phyloP scores from a whole-genome alignment of 2,329 filamentous ascomycete genomes.

The Coleophoma cylindrospora region DNA sequence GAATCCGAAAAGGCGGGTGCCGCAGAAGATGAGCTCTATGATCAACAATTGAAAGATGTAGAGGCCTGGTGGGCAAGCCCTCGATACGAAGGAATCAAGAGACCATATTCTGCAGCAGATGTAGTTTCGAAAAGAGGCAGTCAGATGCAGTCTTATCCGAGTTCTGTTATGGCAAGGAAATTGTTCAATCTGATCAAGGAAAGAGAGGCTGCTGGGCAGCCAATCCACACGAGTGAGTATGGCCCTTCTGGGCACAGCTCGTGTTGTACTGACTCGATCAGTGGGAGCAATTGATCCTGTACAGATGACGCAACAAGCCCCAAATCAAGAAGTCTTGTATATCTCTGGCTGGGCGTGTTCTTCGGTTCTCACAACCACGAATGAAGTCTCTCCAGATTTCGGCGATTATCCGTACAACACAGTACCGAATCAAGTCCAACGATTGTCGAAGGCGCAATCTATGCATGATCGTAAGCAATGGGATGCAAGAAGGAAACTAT shows the following conservation, averaged over 20 bases:
- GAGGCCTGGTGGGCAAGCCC: slow-evolving; percentile 86
- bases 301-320: slow-evolving; percentile 97
- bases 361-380: slow-evolving; percentile 84
- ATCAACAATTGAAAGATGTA: slow-evolving; percentile 78
- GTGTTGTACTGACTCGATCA: slow-evolving; percentile 29
- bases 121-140: slow-evolving; percentile 91
- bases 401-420: slow-evolving; percentile 99
- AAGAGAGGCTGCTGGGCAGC: slow-evolving; percentile 71
- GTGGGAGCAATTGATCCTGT: slow-evolving; percentile 98
- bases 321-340: slow-evolving; percentile 93
- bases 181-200: slow-evolving; percentile 85
- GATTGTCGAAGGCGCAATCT: slow-evolving; percentile 92
- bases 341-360: slow-evolving; percentile 98
- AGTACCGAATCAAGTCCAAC: slow-evolving; percentile 95
- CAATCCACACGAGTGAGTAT: slow-evolving; percentile 82
- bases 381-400: slow-evolving; percentile 96
- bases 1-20: slow-evolving; percentile 71
- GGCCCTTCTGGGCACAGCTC: neutral
- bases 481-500: slow-evolving; percentile 77
- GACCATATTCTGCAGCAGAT: slow-evolving; percentile 85
- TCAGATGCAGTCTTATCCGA: slow-evolving; percentile 82
- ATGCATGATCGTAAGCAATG: slow-evolving; percentile 96
- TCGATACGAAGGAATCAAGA: slow-evolving; percentile 82
- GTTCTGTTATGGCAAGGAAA: slow-evolving; percentile 91
- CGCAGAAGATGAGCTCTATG: slow-evolving; percentile 80